Base-by-base conservation (phyloP, 2,329 filamentous ascomycete species). In the Claviceps purpurea region DNA sequence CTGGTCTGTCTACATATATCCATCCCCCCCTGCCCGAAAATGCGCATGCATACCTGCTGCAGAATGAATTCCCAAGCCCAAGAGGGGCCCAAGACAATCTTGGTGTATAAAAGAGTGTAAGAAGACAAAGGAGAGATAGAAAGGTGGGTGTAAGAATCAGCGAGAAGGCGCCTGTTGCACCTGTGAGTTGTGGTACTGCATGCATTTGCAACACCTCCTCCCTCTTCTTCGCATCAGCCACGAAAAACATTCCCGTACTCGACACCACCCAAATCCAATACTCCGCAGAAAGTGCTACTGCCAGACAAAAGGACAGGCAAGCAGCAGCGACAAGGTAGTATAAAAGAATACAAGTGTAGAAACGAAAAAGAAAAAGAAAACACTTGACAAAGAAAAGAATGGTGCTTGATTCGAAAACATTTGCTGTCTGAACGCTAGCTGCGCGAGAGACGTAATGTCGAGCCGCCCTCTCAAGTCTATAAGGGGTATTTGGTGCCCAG, bases 401-500 rank as follows among this genome's bases (percentile, higher is more conserved):
- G 57, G 56, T 62, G 58, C 57, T 63, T 50, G 57, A 48, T 56
- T 60, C 20, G 57, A 54, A 52, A 54, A 56, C 53, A 57, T 59
- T 51, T 56, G 64, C 60, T 60, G 59, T 40, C 61, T 61, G 61
- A 59, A 61, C 52, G 13, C 22, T 56, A 60, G 54, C 56, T n/a
- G 43, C 22, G 24, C 8, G 43, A 54, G 55, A 56, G 58, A 46
- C 24, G 10, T 11, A 34, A 49, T 41, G 49, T 55, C 52, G 51
- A 49, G 52, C 57, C 61, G 30, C 49, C 50, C 61, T 60, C 61
- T 63, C 61, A 60, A 61, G 61, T 68, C 65, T 68, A 68, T 67
- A 62, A 46, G 51, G 55, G 65, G 64, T 68, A 67, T 68, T 67
- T 62, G 59, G 62, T 65, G 63, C 60, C 61, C 59, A 51, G 58